Evolutionary conservation across 441 rosid genomes (phyloP).

Genomic region (Syzygium syzygioides): DNA sequence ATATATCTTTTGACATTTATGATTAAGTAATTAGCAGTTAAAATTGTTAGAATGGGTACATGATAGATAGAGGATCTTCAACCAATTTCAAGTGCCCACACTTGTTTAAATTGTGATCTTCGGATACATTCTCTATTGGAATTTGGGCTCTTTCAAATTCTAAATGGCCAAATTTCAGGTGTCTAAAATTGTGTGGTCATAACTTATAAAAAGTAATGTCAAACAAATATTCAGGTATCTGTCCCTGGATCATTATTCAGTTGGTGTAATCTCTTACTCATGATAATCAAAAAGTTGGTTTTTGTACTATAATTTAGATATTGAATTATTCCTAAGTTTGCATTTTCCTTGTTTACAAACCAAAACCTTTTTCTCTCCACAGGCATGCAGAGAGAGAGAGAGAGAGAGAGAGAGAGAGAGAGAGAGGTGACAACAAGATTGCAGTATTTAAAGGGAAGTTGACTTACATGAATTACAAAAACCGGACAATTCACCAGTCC

Average conservation of each 20-base stretch:
- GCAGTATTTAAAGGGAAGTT: neutral
- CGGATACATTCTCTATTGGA: neutral
- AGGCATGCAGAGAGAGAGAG: neutral
- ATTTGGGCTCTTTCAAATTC: neutral
- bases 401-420: neutral
- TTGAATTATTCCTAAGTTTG: neutral
- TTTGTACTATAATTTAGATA: neutral
- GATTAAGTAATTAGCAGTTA: neutral
- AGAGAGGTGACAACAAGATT: neutral
- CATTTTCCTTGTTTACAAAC: neutral
- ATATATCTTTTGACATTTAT: neutral
- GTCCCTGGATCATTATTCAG: neutral
- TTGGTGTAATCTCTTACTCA: neutral
- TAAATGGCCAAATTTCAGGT: neutral
- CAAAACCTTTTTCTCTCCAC: neutral
- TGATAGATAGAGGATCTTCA: neutral
- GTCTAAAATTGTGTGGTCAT: neutral
- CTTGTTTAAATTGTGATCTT: neutral
- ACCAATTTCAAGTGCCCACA: neutral
- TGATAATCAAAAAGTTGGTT: neutral
- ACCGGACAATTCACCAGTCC: slow-evolving; percentile 70
- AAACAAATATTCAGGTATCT: neutral
- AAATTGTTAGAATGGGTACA: neutral
- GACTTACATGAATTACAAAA: slow-evolving; percentile 81
- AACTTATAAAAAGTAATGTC: neutral